These are phyloP conservation scores for Crepidotus variabilis DNA, from an alignment of 768 basidiomycete species.

Conservation along the genomic window DNA sequence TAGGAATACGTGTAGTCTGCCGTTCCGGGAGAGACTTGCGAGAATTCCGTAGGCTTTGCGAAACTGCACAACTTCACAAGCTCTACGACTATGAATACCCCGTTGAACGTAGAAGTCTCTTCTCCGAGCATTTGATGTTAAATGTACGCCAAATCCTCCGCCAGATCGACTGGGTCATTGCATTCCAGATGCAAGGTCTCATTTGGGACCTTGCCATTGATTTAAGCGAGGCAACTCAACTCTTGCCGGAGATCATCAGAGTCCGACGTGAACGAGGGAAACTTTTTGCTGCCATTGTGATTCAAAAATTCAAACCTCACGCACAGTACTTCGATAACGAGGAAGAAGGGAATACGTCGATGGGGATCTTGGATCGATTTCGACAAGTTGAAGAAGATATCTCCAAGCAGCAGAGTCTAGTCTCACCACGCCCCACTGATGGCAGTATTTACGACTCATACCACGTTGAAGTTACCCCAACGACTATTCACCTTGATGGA, in stretches of 20 bases:
- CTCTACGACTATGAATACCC: conserved; percentile 31
- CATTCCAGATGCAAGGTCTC: conserved; percentile 56
- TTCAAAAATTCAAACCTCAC: conserved; percentile 33
- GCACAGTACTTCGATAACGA: conserved; percentile 22
- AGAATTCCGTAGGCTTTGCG: conserved; percentile 35
- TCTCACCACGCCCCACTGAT: conserved; percentile 24
- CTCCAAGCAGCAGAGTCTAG: conserved; percentile 15
- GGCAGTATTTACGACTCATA: conserved; percentile 28
- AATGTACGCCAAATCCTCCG: conserved; percentile 29
- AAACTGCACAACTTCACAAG: conserved; percentile 33
- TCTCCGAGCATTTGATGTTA: conserved; percentile 31
- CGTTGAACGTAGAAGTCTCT: conserved; percentile 39
- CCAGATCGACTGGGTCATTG: conserved; percentile 43
- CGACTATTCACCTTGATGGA: conserved; percentile 46
- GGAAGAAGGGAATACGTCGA: conserved; percentile 16
- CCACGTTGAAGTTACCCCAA: conserved; percentile 47
- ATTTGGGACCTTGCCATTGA: conserved; percentile 40
- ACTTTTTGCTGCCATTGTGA: conserved; percentile 32
- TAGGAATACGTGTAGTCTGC: conserved; percentile 49
- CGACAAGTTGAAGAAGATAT: conserved; percentile 21
- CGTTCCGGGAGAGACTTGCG: conserved; percentile 25
- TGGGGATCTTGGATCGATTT: conserved; percentile 30
- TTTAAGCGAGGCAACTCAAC: conserved; percentile 42
- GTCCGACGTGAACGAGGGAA: conserved; percentile 27
- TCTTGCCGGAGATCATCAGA: conserved; percentile 30